Evolutionary conservation across 202 grass and related monocot species (phyloP).

Genomic region (Panicum virgatum): DNA sequence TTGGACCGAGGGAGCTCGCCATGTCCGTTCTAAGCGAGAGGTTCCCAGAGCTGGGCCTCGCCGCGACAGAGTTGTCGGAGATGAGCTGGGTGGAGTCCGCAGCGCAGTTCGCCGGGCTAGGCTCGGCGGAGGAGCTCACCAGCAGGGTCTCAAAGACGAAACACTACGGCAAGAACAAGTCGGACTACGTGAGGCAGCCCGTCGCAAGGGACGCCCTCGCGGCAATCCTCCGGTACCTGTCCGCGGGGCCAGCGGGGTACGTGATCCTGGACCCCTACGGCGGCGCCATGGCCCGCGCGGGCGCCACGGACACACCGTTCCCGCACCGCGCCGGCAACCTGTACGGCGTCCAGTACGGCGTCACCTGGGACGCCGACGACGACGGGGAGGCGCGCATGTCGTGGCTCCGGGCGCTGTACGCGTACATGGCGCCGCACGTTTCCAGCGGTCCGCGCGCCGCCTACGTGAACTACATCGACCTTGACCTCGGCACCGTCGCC

Average conservation of each 20-base stretch:
- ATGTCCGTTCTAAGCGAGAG: slow-evolving; percentile 28
- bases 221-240: slow-evolving; percentile 8
- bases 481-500: background rate
- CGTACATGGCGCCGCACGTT: slow-evolving; percentile 44
- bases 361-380: background rate
- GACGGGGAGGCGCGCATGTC: background rate
- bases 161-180: slow-evolving; percentile 42
- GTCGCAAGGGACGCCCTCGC: background rate
- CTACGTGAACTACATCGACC: background rate
- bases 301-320: slow-evolving; percentile 23
- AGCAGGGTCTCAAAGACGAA: slow-evolving; percentile 18
- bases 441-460: background rate
- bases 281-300: slow-evolving; percentile 23
- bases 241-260: background rate
- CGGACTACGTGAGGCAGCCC: slow-evolving; percentile 50
- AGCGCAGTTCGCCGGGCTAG: slow-evolving; percentile 14
- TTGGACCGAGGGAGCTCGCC: slow-evolving; percentile 12
- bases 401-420: slow-evolving; percentile 23
- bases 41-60: slow-evolving; percentile 42
- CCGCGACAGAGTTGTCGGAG: background rate
- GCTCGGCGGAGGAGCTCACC: background rate
- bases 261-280: slow-evolving; percentile 41
- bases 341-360: no score
- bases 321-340: slow-evolving; percentile 41
- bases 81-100: slow-evolving; percentile 12